Percentiles rank a stretch among this genome's conserved stretches.
These are phyloP conservation scores for Zanthoxylum bungeanum DNA, from an alignment of 345 rosid genomes.

Conservation along the genomic window DNA sequence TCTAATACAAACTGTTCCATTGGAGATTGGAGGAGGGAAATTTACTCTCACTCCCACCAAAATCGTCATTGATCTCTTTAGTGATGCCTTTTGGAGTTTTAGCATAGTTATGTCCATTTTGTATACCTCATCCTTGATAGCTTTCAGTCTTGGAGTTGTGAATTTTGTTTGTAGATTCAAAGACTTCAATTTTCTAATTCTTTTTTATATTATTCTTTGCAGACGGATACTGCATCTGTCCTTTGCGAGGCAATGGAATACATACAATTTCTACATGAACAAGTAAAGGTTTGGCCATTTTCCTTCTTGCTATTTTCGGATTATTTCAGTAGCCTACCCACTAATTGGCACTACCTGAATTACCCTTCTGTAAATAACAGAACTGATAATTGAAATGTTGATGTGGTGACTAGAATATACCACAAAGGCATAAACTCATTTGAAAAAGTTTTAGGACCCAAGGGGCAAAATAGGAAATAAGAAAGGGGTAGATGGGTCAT, in stretches of 20 bases:
- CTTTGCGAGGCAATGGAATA: constrained; percentile 81
- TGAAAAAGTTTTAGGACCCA: too few species aligned
- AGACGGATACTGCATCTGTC: constrained; percentile 99
- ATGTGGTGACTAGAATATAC: too few species aligned
- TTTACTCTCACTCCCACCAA: not conserved
- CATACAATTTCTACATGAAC: constrained; percentile 92
- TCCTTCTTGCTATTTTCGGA: constrained; percentile 10
- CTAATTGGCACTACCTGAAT: not conserved
- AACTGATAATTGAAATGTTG: not conserved
- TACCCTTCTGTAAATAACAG: not conserved
- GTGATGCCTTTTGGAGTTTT: not conserved
- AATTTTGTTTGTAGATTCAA: constrained; percentile 6
- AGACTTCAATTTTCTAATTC: not conserved
- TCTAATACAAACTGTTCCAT: not conserved
- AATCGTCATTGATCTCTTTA: not conserved
- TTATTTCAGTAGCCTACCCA: not conserved
- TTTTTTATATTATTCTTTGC: constrained; percentile 21
- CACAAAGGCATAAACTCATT: too few species aligned
- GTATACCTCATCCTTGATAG: not conserved
- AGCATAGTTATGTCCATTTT: not conserved
- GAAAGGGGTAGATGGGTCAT: too few species aligned
- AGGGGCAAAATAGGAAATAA: too few species aligned
- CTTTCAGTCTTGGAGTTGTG: not conserved
- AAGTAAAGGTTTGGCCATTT: constrained; percentile 73
- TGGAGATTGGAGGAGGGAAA: not conserved